These are phyloP conservation scores for Schrenkiella parvula DNA, from an alignment of 345 rosid species.

Conservation along the genomic window DNA sequence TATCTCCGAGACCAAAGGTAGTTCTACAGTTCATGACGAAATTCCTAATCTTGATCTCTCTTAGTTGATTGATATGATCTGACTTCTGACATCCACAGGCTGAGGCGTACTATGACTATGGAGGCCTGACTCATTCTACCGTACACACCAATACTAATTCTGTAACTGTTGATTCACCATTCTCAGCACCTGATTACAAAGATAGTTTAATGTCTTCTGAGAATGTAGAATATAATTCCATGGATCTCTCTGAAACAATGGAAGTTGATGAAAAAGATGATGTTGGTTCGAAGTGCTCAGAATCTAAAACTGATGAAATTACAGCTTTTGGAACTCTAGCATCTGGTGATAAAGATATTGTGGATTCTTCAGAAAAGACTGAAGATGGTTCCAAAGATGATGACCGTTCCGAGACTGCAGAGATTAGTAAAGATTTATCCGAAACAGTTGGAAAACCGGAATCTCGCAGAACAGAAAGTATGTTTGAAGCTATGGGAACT, in stretches of 20 bases:
- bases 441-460: not conserved
- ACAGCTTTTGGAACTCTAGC: slow-evolving; percentile 4
- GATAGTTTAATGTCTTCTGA: slow-evolving; percentile 29
- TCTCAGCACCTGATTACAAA: slow-evolving; percentile 16
- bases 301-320: slow-evolving; percentile 20
- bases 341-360: slow-evolving; percentile 13
- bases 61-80: slow-evolving; percentile 7
- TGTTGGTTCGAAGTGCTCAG: slow-evolving; percentile 11
- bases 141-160: slow-evolving; percentile 4
- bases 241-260: slow-evolving; percentile 17
- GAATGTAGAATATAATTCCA: slow-evolving; percentile 27
- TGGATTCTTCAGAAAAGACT: slow-evolving; percentile 20
- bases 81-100: slow-evolving; percentile 24
- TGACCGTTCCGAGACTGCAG: slow-evolving; percentile 2
- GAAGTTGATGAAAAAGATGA: slow-evolving; percentile 28
- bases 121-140: slow-evolving; percentile 23
- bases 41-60: not conserved
- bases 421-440: slow-evolving; percentile 5
- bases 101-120: slow-evolving; percentile 30
- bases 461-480: not conserved
- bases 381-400: slow-evolving; percentile 20
- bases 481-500: not conserved
- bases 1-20: slow-evolving; percentile 37
- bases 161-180: slow-evolving; percentile 11
- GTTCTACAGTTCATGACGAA: not conserved